Conservation (phyloP, 1,139 yeast genomes). For the Suhomyces wounanorum region DNA sequence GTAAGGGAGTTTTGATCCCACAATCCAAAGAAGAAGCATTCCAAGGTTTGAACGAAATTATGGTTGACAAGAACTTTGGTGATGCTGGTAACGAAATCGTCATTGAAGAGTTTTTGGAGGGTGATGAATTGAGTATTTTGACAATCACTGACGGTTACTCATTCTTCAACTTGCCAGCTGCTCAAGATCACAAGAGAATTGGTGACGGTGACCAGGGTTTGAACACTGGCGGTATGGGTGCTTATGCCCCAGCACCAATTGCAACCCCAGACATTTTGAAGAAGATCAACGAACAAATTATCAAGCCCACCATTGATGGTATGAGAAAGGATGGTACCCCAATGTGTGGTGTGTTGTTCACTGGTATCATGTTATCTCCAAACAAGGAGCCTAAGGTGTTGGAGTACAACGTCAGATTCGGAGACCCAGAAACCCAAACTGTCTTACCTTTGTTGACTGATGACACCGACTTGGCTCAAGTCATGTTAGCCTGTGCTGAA, state of each 20-base stretch:
- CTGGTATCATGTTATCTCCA: conserved; percentile 91
- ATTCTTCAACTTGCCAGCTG: conserved; percentile 88
- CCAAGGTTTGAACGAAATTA: conserved; percentile 80
- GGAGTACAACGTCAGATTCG: conserved; percentile 97
- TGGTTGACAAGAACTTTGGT: conserved; percentile 90
- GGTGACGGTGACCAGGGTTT: conserved; percentile 93
- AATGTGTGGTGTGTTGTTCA: conserved; percentile 92
- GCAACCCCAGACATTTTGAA: conserved; percentile 70
- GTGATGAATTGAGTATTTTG: conserved; percentile 92
- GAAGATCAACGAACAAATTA: conserved; percentile 68
- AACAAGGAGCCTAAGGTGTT: conserved; percentile 85
- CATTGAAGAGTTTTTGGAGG: conserved; percentile 93
- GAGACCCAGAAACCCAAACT: conserved; percentile 99
- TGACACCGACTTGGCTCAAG: conserved; percentile 88
- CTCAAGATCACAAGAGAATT: conserved; percentile 96
- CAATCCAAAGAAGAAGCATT: conserved; percentile 80
- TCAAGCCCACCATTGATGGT: conserved; percentile 93
- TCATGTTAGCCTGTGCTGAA: conserved; percentile 92
- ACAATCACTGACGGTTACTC: conserved; percentile 95
- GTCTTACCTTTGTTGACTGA: conserved; percentile 82
- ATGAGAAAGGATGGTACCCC: conserved; percentile 96
- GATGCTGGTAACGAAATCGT: conserved; percentile 95
- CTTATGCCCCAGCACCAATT: conserved; percentile 97
- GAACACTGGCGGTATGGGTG: conserved; percentile 99
- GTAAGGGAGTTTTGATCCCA: conserved; percentile 97